Percentiles rank a stretch among this genome's conserved stretches.
Conservation (phyloP, 495 filamentous ascomycete species). For the Choiromyces venosus region DNA sequence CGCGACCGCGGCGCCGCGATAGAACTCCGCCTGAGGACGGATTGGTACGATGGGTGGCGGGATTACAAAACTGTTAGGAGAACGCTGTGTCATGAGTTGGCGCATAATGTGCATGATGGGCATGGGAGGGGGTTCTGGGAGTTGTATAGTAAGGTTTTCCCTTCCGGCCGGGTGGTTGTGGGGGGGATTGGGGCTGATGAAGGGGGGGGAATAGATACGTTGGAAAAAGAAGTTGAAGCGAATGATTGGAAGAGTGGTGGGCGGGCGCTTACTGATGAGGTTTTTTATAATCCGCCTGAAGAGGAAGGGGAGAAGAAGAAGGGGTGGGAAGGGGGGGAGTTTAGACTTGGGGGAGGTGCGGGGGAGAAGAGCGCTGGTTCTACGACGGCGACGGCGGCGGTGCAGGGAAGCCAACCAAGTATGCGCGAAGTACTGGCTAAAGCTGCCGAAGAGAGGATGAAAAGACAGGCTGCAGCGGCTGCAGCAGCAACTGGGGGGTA, state of each 20-base stretch:
- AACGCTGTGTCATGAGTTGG: conserved; percentile 90
- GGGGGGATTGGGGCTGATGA: neutral
- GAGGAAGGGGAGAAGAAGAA: conserved; percentile 63
- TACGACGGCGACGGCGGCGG: conserved; percentile 68
- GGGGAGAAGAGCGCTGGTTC: conserved; percentile 67
- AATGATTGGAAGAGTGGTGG: conserved; percentile 72
- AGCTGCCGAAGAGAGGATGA: conserved; percentile 39
- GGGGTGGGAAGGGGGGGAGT: conserved; percentile 84
- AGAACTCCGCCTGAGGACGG: conserved; percentile 81
- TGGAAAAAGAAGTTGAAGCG: conserved; percentile 77
- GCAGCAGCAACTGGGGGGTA: neutral
- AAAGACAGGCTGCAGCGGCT: conserved; percentile 17
- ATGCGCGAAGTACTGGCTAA: conserved; percentile 42
- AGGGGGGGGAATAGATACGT: conserved; percentile 46
- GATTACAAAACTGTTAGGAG: conserved; percentile 86
- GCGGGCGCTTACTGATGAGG: conserved; percentile 56
- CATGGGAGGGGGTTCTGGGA: conserved; percentile 89
- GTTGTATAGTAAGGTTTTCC: conserved; percentile 63
- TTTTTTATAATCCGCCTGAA: conserved; percentile 62
- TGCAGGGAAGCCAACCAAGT: conserved; percentile 48
- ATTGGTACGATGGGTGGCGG: conserved; percentile 88
- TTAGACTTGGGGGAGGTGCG: conserved; percentile 64
- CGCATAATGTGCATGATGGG: conserved; percentile 78
- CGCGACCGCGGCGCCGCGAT: conserved; percentile 84
- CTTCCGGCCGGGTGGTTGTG: too few species aligned